Conservation (phyloP, 768 basidiomycete genomes). For the Nevesoporus exiguus region DNA sequence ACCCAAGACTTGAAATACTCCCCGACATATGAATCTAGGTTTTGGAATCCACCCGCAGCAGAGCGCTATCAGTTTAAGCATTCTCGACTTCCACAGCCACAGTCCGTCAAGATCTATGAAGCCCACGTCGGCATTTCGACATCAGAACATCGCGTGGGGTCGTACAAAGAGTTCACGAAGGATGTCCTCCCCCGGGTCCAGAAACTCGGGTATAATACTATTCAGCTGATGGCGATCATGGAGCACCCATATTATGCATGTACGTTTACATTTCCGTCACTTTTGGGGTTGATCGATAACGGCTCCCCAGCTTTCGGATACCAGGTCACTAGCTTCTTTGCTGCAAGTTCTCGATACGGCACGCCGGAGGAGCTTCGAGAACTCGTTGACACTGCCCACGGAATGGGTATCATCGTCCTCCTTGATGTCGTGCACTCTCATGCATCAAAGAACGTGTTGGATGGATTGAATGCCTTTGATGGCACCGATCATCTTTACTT, state of each 20-base stretch:
- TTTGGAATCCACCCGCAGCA: constrained; percentile 89
- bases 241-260: constrained; percentile 98
- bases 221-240: constrained; percentile 98
- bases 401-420: constrained; percentile 87
- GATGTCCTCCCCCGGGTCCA: constrained; percentile 85
- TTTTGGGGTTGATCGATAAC: not conserved
- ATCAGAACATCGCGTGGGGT: constrained; percentile 80
- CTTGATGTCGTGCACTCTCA: constrained; percentile 98
- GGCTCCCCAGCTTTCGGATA: constrained; percentile 83
- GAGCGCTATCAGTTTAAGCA: constrained; percentile 83
- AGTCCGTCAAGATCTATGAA: constrained; percentile 83
- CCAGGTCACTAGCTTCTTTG: constrained; percentile 97
- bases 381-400: constrained; percentile 92
- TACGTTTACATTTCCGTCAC: constrained; percentile 40
- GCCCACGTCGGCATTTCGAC: constrained; percentile 98
- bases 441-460: constrained; percentile 95
- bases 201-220: constrained; percentile 91
- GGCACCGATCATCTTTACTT: constrained; percentile 98
- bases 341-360: constrained; percentile 93
- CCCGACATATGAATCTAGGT: constrained; percentile 92
- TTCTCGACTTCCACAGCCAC: constrained; percentile 60
- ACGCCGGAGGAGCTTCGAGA: constrained; percentile 94
- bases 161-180: constrained; percentile 92
- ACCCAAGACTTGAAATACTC: constrained; percentile 91
- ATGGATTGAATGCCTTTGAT: constrained; percentile 94